phyloP scores from a whole-genome alignment of 2,329 filamentous ascomycete species.

The Aspergillus tamarii region DNA sequence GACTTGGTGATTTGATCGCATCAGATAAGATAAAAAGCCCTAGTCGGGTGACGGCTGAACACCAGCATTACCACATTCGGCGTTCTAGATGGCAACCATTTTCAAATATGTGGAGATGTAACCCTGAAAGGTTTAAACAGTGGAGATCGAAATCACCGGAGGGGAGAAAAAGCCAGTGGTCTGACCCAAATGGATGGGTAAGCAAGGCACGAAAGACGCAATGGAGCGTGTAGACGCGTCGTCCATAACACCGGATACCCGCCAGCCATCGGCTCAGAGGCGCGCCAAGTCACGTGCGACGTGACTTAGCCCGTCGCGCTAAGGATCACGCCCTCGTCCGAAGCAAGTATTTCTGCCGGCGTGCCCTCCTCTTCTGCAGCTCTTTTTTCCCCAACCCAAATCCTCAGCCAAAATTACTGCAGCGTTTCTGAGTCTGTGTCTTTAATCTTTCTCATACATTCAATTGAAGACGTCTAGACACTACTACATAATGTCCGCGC shows the following conservation, averaged over 20 bases:
- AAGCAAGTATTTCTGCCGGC: slow-evolving; percentile 38
- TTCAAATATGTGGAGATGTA: slow-evolving; percentile 10
- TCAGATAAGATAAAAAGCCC: slow-evolving; percentile 17
- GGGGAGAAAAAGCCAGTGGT: slow-evolving; percentile 18
- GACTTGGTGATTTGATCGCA: slow-evolving; percentile 9
- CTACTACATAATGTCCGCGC: slow-evolving; percentile 66
- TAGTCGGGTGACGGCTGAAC: background rate
- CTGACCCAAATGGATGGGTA: slow-evolving; percentile 17
- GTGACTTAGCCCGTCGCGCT: slow-evolving; percentile 45
- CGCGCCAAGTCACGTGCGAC: slow-evolving; percentile 43
- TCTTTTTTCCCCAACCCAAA: slow-evolving; percentile 32
- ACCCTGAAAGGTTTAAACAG: background rate
- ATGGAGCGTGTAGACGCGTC: slow-evolving; percentile 8
- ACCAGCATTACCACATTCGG: background rate
- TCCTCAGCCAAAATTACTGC: slow-evolving; percentile 17
- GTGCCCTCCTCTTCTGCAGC: slow-evolving; percentile 24
- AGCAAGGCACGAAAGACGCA: slow-evolving; percentile 9
- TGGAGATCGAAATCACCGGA: slow-evolving; percentile 22
- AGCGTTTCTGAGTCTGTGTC: slow-evolving; percentile 27
- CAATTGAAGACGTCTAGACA: slow-evolving; percentile 33
- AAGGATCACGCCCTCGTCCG: slow-evolving; percentile 36
- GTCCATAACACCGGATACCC: slow-evolving; percentile 10
- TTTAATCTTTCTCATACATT: slow-evolving; percentile 20
- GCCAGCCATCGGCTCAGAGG: slow-evolving; percentile 23
- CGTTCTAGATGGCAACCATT: background rate